These are phyloP conservation scores for Ceratocystis cubensis DNA, from an alignment of 2,329 filamentous ascomycete species.

Conservation along the genomic window DNA sequence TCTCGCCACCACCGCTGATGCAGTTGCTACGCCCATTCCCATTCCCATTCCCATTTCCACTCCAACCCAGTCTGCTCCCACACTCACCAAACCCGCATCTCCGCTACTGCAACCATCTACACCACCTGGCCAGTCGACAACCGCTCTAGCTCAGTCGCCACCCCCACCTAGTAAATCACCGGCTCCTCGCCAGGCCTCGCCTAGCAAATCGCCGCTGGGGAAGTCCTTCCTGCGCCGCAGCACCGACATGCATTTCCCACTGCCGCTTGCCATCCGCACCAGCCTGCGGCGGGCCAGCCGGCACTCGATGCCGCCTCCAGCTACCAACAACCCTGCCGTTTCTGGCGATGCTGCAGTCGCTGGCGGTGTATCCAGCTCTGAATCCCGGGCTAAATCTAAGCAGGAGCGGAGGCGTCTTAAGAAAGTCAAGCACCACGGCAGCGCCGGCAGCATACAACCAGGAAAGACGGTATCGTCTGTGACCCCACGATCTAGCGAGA, in stretches of 20 bases:
- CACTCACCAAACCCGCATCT: background rate
- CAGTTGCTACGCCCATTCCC: background rate
- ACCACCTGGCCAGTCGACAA: background rate
- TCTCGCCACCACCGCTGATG: background rate
- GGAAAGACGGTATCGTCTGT: background rate
- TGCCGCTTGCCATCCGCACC: background rate
- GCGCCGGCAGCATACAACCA: background rate
- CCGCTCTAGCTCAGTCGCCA: background rate
- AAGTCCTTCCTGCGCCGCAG: conserved; percentile 12
- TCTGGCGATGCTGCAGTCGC: background rate
- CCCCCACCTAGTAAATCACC: background rate
- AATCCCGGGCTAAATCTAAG: background rate
- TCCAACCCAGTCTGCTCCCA: background rate
- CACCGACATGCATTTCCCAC: conserved; percentile 17
- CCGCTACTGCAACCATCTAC: background rate
- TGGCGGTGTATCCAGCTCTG: background rate
- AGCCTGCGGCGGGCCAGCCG: conserved; percentile 3
- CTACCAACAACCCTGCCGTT: background rate
- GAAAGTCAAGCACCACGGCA: background rate
- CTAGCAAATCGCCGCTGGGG: background rate
- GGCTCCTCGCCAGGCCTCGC: background rate
- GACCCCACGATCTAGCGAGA: background rate
- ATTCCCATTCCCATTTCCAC: background rate
- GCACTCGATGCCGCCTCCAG: background rate
- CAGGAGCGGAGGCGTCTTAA: background rate